phyloP scores from a whole-genome alignment of 331 rosid species.

The Arachis monticola region DNA sequence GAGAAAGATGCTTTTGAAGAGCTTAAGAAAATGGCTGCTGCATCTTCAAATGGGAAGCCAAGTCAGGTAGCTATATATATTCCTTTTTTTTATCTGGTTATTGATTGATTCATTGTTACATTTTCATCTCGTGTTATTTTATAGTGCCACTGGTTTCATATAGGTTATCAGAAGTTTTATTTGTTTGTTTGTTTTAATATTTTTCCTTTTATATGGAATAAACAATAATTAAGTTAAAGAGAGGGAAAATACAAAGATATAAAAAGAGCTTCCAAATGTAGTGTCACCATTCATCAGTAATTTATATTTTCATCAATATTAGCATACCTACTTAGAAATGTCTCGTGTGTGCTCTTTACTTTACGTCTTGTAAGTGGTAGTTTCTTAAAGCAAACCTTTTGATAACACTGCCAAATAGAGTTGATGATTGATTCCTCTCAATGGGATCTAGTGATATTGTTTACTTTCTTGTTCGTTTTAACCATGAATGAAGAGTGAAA shows the following conservation, averaged over 20 bases:
- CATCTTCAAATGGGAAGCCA: slow-evolving; percentile 70
- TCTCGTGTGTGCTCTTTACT: neutral
- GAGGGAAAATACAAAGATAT: neutral
- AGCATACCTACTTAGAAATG: neutral
- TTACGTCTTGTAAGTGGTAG: neutral
- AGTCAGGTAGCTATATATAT: slow-evolving; percentile 51
- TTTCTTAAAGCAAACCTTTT: neutral
- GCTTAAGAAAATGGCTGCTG: slow-evolving; percentile 81
- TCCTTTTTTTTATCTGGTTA: neutral
- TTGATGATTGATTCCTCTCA: neutral
- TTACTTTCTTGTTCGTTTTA: neutral
- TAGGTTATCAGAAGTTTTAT: neutral
- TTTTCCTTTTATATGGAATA: neutral
- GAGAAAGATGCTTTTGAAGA: slow-evolving; percentile 86
- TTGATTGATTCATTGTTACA: neutral
- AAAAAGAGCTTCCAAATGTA: too few species aligned
- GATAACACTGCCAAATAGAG: neutral
- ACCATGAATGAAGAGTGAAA: neutral
- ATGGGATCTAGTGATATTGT: neutral
- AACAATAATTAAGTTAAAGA: too few species aligned
- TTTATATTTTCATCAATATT: neutral
- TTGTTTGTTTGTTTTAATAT: neutral
- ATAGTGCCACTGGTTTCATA: neutral
- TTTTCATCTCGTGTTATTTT: neutral
- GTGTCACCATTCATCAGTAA: neutral